Percentiles rank a stretch among this genome's conserved stretches.
phyloP scores from a whole-genome alignment of 2,329 filamentous ascomycete genomes.

The Fusarium liriodendri region DNA sequence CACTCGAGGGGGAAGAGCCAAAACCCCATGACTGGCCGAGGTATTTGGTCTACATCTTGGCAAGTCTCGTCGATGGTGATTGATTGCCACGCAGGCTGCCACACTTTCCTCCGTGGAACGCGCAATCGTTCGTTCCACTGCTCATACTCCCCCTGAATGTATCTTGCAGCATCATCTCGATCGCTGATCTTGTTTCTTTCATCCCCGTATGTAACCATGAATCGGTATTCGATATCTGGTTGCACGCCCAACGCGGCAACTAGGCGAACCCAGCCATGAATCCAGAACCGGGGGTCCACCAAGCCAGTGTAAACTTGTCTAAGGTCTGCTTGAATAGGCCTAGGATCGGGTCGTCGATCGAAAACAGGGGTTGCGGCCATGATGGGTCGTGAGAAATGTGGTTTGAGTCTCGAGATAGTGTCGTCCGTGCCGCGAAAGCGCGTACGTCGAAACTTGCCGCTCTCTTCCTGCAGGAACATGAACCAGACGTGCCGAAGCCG shows the following conservation, averaged over 20 bases:
- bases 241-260: neutral
- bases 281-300: rapidly evolving
- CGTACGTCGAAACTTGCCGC: neutral
- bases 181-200: neutral
- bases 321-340: neutral
- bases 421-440: too few species aligned
- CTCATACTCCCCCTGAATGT: neutral
- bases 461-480: rapidly evolving
- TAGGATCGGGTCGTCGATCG: neutral
- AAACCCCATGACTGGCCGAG: neutral
- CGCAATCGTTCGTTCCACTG: neutral
- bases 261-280: neutral
- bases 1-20: neutral
- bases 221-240: neutral
- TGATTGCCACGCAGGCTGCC: neutral
- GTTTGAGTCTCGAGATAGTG: neutral
- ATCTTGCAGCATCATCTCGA: neutral
- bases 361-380: neutral
- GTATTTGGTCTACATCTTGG: neutral
- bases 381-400: neutral
- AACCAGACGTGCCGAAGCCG: neutral
- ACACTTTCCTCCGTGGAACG: neutral
- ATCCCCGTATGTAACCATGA: neutral
- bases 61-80: neutral
- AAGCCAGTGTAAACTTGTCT: neutral